These are phyloP conservation scores for Bombardia bombarda DNA, from an alignment of 495 filamentous ascomycete genomes.

Conservation along the genomic window DNA sequence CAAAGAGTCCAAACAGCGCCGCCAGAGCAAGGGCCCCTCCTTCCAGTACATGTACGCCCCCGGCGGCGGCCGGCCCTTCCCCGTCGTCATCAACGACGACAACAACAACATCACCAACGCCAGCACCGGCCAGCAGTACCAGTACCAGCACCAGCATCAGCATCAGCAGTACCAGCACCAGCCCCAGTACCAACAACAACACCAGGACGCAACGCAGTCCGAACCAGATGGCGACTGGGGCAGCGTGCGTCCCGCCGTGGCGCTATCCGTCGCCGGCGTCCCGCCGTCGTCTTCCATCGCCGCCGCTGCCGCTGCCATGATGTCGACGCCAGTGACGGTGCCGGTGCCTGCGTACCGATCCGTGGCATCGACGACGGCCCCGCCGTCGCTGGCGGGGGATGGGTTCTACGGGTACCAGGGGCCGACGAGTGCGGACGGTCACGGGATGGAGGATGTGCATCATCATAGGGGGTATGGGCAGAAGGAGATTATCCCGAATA, in stretches of 20 bases:
- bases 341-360: not conserved
- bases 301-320: not conserved
- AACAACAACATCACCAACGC: not conserved
- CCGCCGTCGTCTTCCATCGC: too few species aligned
- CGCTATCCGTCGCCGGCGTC: too few species aligned
- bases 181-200: too few species aligned
- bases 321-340: not conserved
- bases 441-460: not conserved
- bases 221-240: too few species aligned
- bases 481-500: not conserved
- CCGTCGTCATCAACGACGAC: conserved; percentile 26
- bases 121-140: not conserved
- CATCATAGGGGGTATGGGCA: not conserved
- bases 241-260: too few species aligned
- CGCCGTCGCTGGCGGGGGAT: not conserved
- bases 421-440: not conserved
- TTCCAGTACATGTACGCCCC: conserved; percentile 2
- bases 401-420: not conserved
- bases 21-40: not conserved
- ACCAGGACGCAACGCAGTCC: too few species aligned
- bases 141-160: too few species aligned
- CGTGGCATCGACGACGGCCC: not conserved
- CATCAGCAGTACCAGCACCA: too few species aligned
- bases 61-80: conserved; percentile 8
- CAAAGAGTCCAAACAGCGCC: not conserved